Base-by-base conservation (phyloP, 768 basidiomycete genomes). In the Trametes punicea region DNA sequence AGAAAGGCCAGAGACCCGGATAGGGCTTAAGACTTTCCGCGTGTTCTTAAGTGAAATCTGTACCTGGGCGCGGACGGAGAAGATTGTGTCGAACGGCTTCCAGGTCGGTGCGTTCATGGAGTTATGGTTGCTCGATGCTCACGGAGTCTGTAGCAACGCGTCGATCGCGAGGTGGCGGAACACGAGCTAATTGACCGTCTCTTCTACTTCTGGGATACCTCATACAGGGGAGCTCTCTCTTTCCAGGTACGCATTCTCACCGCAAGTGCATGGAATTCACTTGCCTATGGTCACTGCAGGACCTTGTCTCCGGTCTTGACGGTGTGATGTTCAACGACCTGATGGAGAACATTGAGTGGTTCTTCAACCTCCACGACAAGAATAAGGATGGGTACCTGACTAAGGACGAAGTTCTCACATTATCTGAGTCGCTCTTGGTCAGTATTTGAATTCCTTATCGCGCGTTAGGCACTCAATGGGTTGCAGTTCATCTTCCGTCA, bases 261-360 rank as follows among this genome's bases (percentile, higher is more conserved):
- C 30, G 13, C 29, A 42, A 36, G 18, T 16, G n/a, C n/a, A n/a
- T 31, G 1, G 36, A 15, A 18, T 7, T 21, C 13, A 13, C 7
- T 1, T 7, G 1, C 29, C 46, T 0, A 46, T 23, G 2, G 9
- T 18, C 8, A 2, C 25, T 56, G 16, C 66, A 98, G 90, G 94
- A 98, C 68, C 75, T 98, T 11, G 87, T 98, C 9, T 80, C 76
- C 26, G 96, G 97, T 1, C 75, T 98, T 46, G 88, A 97, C 63
- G 87, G 87, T 2, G 90, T 97, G 41, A 90, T 98, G 83, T 89
- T 91, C 74, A 95, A 92, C 61, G 97, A 98, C 70, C 74, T 99
- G 62, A 98, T 98, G 97, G 91, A 94, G 55, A 96, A 92, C 62
- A 96, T 98, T 64, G 92, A 97, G 69, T 99, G 96, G 96, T 96